Conservation (phyloP, 768 basidiomycete species). For the Mycena leptocephala region DNA sequence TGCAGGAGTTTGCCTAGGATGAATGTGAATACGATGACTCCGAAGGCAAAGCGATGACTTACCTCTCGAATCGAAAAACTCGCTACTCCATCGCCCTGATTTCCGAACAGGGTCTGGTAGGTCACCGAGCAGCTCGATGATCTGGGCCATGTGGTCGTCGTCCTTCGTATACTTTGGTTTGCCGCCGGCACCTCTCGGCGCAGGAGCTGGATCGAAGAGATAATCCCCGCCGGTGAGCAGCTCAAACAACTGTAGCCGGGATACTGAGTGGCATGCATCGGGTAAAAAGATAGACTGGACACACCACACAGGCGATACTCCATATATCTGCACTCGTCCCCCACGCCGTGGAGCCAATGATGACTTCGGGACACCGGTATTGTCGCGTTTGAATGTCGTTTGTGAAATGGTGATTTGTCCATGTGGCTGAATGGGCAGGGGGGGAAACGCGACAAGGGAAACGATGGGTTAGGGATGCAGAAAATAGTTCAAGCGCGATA, state of each 20-base stretch:
- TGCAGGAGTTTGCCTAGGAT: slow-evolving; percentile 85
- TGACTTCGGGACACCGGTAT: slow-evolving; percentile 98
- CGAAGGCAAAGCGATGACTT: slow-evolving; percentile 38
- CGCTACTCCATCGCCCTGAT: slow-evolving; percentile 91
- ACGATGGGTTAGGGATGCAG: background rate
- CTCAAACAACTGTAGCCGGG: slow-evolving; percentile 84
- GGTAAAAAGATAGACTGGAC: slow-evolving; percentile 45
- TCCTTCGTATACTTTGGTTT: slow-evolving; percentile 95
- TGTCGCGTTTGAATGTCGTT: slow-evolving; percentile 99
- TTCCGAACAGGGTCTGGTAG: slow-evolving; percentile 88
- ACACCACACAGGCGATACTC: slow-evolving; percentile 94
- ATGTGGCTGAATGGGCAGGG: slow-evolving; percentile 71
- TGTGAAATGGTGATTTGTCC: slow-evolving; percentile 97
- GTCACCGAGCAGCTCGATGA: slow-evolving; percentile 96
- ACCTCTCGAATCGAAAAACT: slow-evolving; percentile 97
- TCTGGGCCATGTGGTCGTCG: slow-evolving; percentile 97
- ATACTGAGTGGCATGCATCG: background rate
- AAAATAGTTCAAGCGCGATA: background rate
- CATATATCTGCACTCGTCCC: slow-evolving; percentile 96
- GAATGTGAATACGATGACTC: background rate
- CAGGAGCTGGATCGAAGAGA: slow-evolving; percentile 96
- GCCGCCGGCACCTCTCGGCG: slow-evolving; percentile 34
- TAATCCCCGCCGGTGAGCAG: slow-evolving; percentile 97
- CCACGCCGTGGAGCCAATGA: slow-evolving; percentile 93
- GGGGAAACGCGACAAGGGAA: no score